These are phyloP conservation scores for Epichloe coenophiala DNA, from an alignment of 2,329 filamentous ascomycete species.

Conservation along the genomic window DNA sequence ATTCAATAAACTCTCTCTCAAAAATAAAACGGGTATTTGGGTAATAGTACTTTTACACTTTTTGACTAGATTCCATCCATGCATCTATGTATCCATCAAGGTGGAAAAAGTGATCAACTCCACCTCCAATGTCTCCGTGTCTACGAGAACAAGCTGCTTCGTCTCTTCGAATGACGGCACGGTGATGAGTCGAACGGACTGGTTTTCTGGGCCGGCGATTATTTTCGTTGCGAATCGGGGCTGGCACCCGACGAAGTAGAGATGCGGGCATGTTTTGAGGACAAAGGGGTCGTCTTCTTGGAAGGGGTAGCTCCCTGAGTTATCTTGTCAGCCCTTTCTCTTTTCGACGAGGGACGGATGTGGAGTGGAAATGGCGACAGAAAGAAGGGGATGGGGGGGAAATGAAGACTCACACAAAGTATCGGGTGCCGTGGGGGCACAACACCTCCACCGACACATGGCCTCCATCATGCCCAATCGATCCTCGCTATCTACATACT, in stretches of 20 bases:
- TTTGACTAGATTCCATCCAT: neutral
- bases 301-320: constrained; percentile 81
- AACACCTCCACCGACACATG: constrained; percentile 83
- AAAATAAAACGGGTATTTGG: neutral
- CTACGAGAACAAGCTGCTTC: constrained; percentile 68
- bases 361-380: neutral
- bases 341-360: neutral
- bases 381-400: neutral
- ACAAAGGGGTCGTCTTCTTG: constrained; percentile 89
- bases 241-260: constrained; percentile 84
- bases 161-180: constrained; percentile 72
- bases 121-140: constrained; percentile 72
- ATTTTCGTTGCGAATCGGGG: constrained; percentile 60
- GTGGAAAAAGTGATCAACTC: constrained; percentile 50
- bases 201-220: constrained; percentile 52
- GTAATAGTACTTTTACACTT: neutral
- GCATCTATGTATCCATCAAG: neutral
- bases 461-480: constrained; percentile 84
- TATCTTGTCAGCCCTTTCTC: neutral
- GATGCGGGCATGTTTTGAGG: constrained; percentile 69
- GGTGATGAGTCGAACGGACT: constrained; percentile 64
- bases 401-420: constrained; percentile 61
- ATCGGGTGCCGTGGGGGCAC: constrained; percentile 82
- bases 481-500: constrained; percentile 71
- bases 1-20: neutral